These are phyloP conservation scores for Tremella fuciformis DNA, from an alignment of 768 basidiomycete species.

Conservation along the genomic window DNA sequence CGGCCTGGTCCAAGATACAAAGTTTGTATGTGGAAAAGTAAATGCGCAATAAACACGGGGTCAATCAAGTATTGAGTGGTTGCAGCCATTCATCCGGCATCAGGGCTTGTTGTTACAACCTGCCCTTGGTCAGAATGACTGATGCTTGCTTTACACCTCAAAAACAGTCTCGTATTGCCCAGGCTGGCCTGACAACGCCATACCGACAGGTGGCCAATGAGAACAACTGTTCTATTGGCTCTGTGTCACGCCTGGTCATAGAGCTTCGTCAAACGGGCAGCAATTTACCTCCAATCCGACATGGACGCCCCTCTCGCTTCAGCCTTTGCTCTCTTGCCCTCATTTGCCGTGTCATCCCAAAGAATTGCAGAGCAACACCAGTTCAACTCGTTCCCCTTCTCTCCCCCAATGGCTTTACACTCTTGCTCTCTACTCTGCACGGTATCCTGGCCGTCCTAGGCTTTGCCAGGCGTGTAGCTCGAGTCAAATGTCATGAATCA, in stretches of 20 bases:
- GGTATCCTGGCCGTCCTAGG: slow-evolving; percentile 2
- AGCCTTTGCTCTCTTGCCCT: not conserved
- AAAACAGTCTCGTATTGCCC: slow-evolving; percentile 9
- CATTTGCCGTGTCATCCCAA: not conserved
- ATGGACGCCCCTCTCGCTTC: slow-evolving; percentile 7
- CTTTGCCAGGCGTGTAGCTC: slow-evolving; percentile 7
- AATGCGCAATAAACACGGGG: too few relatives aligned
- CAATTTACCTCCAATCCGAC: not conserved
- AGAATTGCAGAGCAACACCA: not conserved
- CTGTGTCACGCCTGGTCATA: slow-evolving; percentile 5
- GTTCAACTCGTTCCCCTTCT: slow-evolving; percentile 3
- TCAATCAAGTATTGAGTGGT: too few relatives aligned
- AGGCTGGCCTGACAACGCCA: slow-evolving; percentile 4
- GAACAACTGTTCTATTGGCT: slow-evolving; percentile 11
- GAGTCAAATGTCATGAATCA: too few relatives aligned
- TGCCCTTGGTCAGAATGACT: too few relatives aligned
- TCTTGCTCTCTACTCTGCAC: slow-evolving; percentile 8
- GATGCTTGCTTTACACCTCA: slow-evolving; percentile 3
- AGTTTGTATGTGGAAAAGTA: too few relatives aligned
- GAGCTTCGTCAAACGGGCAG: not conserved
- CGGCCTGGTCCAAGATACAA: too few relatives aligned
- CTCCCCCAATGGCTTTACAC: not conserved
- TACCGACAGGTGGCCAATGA: slow-evolving; percentile 6
- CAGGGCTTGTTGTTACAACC: too few relatives aligned
- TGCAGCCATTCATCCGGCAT: too few relatives aligned